Evolutionary conservation across 768 basidiomycete genomes (phyloP).

Genomic region (Russula dissimulans): DNA sequence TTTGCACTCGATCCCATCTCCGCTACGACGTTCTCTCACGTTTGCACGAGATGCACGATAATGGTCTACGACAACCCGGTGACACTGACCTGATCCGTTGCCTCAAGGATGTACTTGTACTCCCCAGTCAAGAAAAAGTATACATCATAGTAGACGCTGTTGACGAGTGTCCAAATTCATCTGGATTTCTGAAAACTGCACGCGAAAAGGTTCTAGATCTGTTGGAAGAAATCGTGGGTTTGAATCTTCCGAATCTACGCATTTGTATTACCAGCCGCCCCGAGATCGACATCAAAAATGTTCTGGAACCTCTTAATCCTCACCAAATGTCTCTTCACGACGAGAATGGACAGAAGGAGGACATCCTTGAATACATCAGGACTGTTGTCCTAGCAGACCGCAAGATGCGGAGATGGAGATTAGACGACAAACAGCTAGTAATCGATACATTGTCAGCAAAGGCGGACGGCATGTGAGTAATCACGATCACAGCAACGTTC

Average conservation of each 20-base stretch:
- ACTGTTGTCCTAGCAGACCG: not conserved
- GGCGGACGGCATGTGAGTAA: not conserved
- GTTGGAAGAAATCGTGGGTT: not conserved
- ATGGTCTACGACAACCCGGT: not conserved
- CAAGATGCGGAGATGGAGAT: not conserved
- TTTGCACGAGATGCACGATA: not conserved
- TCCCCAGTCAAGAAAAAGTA: not conserved
- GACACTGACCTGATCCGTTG: not conserved
- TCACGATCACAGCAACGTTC: not conserved
- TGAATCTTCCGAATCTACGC: not conserved
- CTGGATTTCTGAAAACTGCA: not conserved
- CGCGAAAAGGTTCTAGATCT: not conserved
- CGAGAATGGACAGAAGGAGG: not conserved
- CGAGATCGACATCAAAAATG: not conserved
- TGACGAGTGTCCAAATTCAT: not conserved
- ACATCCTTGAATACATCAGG: not conserved
- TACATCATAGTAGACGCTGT: not conserved
- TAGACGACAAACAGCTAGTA: not conserved
- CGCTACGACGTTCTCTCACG: not conserved
- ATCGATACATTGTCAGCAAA: not conserved
- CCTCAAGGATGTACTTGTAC: not conserved
- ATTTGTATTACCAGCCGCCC: not conserved
- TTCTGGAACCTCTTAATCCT: not conserved
- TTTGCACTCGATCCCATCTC: not conserved
- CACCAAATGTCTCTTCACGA: not conserved